A percentile compares a stretch with the other conserved stretches of the same genome.
Conservation (phyloP, 2,329 filamentous ascomycete genomes). For the Ceratocystis variospora region DNA sequence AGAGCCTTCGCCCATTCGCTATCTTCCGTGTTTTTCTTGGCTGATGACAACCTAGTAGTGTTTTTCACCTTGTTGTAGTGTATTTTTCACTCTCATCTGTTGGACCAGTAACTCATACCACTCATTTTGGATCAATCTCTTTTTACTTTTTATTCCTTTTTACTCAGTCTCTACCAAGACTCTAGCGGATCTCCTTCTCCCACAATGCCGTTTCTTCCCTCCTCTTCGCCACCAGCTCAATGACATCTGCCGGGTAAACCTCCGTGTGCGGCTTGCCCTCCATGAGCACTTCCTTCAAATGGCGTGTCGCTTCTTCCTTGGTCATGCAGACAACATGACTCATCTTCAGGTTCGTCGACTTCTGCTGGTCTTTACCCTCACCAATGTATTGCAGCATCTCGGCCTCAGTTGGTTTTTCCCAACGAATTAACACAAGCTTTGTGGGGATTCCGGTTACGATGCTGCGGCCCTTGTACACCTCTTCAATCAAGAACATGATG, state of each 20-base stretch:
- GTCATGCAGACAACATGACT: constrained; percentile 79
- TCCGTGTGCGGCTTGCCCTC: constrained; percentile 54
- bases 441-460: constrained; percentile 70
- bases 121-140: background rate
- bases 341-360: constrained; percentile 53
- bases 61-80: too few relatives aligned
- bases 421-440: constrained; percentile 64
- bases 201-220: constrained; percentile 52
- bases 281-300: constrained; percentile 67
- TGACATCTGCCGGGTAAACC: constrained; percentile 55
- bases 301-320: constrained; percentile 69
- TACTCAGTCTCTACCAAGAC: background rate
- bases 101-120: too few relatives aligned
- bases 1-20: too few relatives aligned
- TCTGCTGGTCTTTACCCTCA: constrained; percentile 57
- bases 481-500: constrained; percentile 76
- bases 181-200: constrained; percentile 26
- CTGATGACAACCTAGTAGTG: too few relatives aligned
- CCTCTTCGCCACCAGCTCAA: constrained; percentile 53
- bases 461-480: constrained; percentile 74
- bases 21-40: too few relatives aligned
- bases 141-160: background rate
- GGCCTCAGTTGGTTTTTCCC: constrained; percentile 48
- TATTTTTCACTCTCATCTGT: too few relatives aligned
- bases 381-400: constrained; percentile 49